Conservation (phyloP, 768 basidiomycete genomes). For the Podaxis sp. region DNA sequence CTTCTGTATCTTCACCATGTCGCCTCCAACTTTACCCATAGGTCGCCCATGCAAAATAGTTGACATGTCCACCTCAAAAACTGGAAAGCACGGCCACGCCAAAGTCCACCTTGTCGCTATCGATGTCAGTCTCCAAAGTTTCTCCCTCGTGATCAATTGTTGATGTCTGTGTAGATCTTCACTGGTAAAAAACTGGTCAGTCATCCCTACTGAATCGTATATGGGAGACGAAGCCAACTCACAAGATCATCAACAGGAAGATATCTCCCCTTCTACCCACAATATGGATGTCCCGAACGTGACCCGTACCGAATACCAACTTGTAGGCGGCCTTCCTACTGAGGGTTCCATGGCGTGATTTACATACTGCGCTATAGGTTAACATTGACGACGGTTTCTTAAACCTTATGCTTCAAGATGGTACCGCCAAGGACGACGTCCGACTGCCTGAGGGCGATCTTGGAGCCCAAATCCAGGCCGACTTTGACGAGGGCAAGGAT, state of each 20-base stretch:
- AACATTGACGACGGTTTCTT: conserved; percentile 94
- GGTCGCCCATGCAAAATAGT: conserved; percentile 97
- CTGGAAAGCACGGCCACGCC: conserved; percentile 99
- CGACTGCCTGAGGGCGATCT: conserved; percentile 83
- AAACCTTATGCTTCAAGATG: conserved; percentile 86
- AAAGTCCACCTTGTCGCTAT: conserved; percentile 97
- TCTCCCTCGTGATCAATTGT: conserved; percentile 2
- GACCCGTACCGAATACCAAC: conserved; percentile 81
- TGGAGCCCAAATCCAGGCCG: conserved; percentile 62
- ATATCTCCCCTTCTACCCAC: conserved; percentile 95
- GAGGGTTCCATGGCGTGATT: conserved; percentile 8
- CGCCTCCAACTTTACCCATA: conserved; percentile 22
- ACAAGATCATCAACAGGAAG: conserved; percentile 53
- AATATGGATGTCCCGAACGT: conserved; percentile 99
- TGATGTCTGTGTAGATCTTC: conserved; percentile 71
- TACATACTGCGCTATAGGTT: conserved; percentile 42
- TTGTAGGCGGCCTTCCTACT: conserved; percentile 46
- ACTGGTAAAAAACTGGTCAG: conserved; percentile 93
- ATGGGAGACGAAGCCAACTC: background rate
- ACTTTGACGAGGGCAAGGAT: conserved; percentile 85
- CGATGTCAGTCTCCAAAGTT: conserved; percentile 61
- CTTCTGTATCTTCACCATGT: conserved; percentile 6
- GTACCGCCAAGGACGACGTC: conserved; percentile 87
- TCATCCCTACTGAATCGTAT: conserved; percentile 15
- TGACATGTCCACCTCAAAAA: conserved; percentile 99